Base-by-base conservation (phyloP, 2,329 filamentous ascomycete genomes). In the Penicillium sp. region DNA sequence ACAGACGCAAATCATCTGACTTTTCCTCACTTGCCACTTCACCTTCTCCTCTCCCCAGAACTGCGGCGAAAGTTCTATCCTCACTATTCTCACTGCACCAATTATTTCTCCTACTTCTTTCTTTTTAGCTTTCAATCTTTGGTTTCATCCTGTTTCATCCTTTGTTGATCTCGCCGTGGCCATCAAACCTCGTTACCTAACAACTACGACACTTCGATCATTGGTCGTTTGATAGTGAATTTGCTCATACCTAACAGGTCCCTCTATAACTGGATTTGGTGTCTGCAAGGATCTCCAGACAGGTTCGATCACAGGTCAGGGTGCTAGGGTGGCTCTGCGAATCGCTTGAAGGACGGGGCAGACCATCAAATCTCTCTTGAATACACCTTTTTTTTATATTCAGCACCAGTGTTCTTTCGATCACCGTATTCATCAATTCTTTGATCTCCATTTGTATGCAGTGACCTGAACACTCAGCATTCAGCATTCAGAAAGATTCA, bases 371-470 rank as follows among this genome's bases (percentile, higher is more conserved):
- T 31, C 42, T 51, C 54, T 58, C 33, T 58, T 59, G 33, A 47
- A 50, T 47, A 45, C 37, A 42, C 46, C 53, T 53, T 53, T 54
- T 49, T 55, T 33, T 7, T 55, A n/a, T 57, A 28, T 50, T 50
- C 56, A 61, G 58, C 59, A 59, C 49, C 62, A 58, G 55, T 61
- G 62, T 62, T 55, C 44, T 40, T 59, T 58, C 57, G 55, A 56
- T 55, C 53, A 55, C 66, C 71, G 67, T 73, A 70, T 65, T 62
- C 61, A 61, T 62, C 68, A 63, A 57, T 61, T 40, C 44, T 51
- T 66, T 65, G 50, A 56, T 64, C 59, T 67, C 67, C 58, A 62
- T 68, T 66, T 73, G 67, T 73, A 70, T 71, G 61, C 69, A 71
- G 67, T 65, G 65, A 60, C 57, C 50, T 63, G 61, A 63, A 58